Evolutionary conservation across 441 rosid genomes (phyloP).

Genomic region (Codiaeum variegatum): DNA sequence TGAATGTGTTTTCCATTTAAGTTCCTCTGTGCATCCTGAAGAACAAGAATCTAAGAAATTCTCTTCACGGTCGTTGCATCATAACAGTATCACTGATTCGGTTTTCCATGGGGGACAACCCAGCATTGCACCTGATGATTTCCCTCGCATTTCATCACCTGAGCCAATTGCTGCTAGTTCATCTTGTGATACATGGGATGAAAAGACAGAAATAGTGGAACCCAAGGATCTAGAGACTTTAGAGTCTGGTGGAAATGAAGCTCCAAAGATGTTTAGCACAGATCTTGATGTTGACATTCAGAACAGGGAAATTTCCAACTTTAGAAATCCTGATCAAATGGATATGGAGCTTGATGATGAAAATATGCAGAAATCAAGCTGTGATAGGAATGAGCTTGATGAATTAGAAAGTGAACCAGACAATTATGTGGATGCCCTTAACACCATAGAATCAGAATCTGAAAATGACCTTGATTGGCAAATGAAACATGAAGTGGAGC

Average conservation of each 20-base stretch:
- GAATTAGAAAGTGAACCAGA: constrained; percentile 82
- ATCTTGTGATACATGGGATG: constrained; percentile 71
- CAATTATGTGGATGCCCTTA: constrained; percentile 76
- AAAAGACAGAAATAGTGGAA: constrained; percentile 66
- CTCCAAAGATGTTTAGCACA: constrained; percentile 25
- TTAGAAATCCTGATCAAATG: constrained; percentile 27
- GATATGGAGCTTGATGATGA: constrained; percentile 28
- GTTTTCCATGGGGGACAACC: constrained; percentile 39
- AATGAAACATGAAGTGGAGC: constrained; percentile 47
- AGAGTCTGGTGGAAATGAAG: constrained; percentile 29
- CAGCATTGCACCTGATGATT: constrained; percentile 30
- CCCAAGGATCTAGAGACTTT: constrained; percentile 29
- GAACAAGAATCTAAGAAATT: constrained; percentile 41
- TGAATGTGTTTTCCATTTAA: constrained; percentile 49
- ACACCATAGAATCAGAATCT: constrained; percentile 77
- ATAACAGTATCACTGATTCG: constrained; percentile 38
- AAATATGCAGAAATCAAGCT: constrained; percentile 30
- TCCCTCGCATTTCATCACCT: constrained; percentile 34
- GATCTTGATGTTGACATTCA: constrained; percentile 28
- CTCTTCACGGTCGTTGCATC: constrained; percentile 40
- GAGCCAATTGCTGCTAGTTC: constrained; percentile 38
- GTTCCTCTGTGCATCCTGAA: constrained; percentile 43
- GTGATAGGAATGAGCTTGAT: constrained; percentile 29
- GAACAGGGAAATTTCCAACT: constrained; percentile 22
- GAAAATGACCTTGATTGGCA: constrained; percentile 53